Percentiles rank a stretch among this genome's conserved stretches.
These are phyloP conservation scores for Metarhizium guizhouense DNA, from an alignment of 2,329 filamentous ascomycete species.

Conservation along the genomic window DNA sequence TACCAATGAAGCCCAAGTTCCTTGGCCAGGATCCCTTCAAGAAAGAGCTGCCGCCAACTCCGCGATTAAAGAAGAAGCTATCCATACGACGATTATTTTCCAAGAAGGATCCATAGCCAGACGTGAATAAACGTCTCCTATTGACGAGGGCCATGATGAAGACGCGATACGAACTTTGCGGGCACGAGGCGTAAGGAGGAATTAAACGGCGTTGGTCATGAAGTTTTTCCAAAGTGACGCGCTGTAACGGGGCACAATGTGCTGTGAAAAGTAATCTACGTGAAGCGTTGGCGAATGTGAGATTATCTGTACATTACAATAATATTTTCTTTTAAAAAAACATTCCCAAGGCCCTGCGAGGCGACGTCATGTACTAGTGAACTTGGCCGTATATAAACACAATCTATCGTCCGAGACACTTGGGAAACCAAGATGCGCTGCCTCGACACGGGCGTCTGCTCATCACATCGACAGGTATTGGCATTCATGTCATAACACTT, in stretches of 20 bases:
- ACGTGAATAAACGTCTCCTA: not conserved
- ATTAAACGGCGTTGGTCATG: too few species aligned
- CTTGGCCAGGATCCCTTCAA: slow-evolving; percentile 5
- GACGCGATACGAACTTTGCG: not conserved
- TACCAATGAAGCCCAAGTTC: slow-evolving; percentile 1
- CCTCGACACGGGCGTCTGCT: too few species aligned
- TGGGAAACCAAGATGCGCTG: too few species aligned
- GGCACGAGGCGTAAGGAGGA: not conserved
- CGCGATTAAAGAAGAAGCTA: slow-evolving; percentile 11
- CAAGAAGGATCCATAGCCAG: slow-evolving; percentile 3
- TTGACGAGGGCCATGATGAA: not conserved
- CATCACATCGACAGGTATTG: too few species aligned
- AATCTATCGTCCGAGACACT: too few species aligned
- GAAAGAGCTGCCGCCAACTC: slow-evolving; percentile 2
- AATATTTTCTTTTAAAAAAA: not conserved
- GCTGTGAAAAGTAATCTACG: not conserved
- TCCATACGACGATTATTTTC: slow-evolving; percentile 13
- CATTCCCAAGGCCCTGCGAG: too few species aligned
- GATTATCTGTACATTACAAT: not conserved
- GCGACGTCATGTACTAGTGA: too few species aligned
- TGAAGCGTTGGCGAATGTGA: not conserved
- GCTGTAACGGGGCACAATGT: too few species aligned
- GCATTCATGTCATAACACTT: too few species aligned
- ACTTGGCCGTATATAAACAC: too few species aligned
- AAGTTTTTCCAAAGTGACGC: not conserved